Evolutionary conservation across 495 filamentous ascomycete species (phyloP).

Genomic region (Clohesyomyces aquaticus): DNA sequence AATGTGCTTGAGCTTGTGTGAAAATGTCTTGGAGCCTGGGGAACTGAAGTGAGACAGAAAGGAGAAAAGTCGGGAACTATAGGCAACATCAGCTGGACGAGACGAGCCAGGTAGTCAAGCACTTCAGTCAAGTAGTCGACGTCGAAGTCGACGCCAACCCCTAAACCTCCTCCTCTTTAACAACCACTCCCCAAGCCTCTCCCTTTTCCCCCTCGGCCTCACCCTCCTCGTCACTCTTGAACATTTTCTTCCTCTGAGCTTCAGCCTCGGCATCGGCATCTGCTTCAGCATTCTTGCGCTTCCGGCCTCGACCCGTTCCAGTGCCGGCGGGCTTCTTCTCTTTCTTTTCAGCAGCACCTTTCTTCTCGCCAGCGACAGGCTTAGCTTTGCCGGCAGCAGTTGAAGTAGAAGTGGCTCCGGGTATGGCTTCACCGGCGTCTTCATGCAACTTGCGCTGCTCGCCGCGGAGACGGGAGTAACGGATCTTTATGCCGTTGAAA

Average conservation of each 20-base stretch:
- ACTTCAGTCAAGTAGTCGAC: not conserved
- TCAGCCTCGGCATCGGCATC: not conserved
- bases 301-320: not conserved
- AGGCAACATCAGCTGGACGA: not conserved
- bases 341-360: slow-evolving; percentile 1
- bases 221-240: not conserved
- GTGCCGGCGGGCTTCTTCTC: not conserved
- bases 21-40: no score
- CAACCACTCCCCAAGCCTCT: not conserved
- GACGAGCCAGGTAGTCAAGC: not conserved
- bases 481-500: slow-evolving; percentile 9
- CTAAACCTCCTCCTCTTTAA: slow-evolving; percentile 6
- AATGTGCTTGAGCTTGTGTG: no score
- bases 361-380: not conserved
- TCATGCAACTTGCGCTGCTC: slow-evolving; percentile 21
- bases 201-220: not conserved
- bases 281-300: not conserved
- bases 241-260: slow-evolving; percentile 4
- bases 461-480: slow-evolving; percentile 16
- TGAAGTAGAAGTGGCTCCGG: no score
- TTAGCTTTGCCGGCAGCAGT: no score
- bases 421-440: no score
- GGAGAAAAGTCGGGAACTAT: no score
- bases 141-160: no score
- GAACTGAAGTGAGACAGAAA: no score